Evolutionary conservation across 208 protist species (phyloP), one percentile per base, ranked within the genome.

Genomic region (Trypanosomatidae sp.): DNA sequence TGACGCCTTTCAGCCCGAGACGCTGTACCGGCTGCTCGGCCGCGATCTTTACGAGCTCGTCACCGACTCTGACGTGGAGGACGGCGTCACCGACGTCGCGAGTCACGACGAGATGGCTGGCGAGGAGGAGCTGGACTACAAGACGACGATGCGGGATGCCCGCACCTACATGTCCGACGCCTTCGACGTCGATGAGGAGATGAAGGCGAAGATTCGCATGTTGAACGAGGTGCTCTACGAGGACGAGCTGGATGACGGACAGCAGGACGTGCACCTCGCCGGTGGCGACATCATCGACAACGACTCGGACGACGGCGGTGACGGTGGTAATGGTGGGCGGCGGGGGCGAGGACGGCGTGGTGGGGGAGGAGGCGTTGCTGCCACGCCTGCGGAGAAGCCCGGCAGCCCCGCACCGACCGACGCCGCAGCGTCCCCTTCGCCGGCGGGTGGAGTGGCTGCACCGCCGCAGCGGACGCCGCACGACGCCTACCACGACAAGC

Each of bases 191-290:
- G 90, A 95, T 71, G 91, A 95, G 39, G 73, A 84, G 19, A 81
- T 97, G 74, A 86, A 86, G 74, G 88, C 91, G 60, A 90, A 89
- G 64, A 95, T 95, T 58, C 89, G 89, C 15, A 83, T 97, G 75
- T 77, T 97, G 33, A 91, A 86, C 66, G 91, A 94, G 62, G 72
- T 95, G 50, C 88, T 97, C 86, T 97, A 97, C 80, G 93, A 97
- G 66, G 93, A 97, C 66, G 93, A 97, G 68, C 79, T 83, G 71
- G 93, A 97, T 69, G 93, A 97, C 68, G 85, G 81, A 1, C 82
- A 86, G 68, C 66, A 84, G n/a, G 89, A 90, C 10, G 80, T 79
- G 49, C 80, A 79, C 30, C 52, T 77, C 9, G 50, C 43, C 5
- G 77, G 59, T 13, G 76, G 66, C 7, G 80, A 80, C 44, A 73